A percentile compares a stretch with the other conserved stretches of the same genome.
Conservation (phyloP, 352 stramenopile species). For the Pythium insidiosum region DNA sequence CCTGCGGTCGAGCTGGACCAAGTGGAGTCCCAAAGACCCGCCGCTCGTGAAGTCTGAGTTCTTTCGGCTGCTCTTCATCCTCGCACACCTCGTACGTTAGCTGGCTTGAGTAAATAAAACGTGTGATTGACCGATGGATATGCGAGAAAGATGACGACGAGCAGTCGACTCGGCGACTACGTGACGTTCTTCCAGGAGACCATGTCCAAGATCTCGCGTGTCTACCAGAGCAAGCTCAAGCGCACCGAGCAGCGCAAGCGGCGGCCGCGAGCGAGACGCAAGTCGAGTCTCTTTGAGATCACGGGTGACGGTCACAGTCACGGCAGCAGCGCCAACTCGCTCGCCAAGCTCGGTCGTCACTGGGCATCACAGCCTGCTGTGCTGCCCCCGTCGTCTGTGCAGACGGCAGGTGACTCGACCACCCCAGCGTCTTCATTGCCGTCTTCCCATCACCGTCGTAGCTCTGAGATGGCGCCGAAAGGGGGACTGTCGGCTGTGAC, state of each 20-base stretch:
- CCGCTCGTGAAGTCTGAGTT: constrained; percentile 52
- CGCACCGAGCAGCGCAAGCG: constrained; percentile 14
- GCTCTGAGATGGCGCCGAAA: too few species aligned
- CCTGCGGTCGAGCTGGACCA: constrained; percentile 53
- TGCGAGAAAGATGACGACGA: constrained; percentile 53
- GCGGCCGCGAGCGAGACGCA: constrained; percentile 17
- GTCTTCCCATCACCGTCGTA: too few species aligned
- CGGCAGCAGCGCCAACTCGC: background rate
- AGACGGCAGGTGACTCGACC: too few species aligned
- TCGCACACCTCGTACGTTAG: constrained; percentile 51
- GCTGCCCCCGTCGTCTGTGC: background rate
- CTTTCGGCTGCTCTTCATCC: constrained; percentile 58
- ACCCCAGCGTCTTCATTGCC: too few species aligned
- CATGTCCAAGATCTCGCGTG: constrained; percentile 36
- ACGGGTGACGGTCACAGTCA: background rate
- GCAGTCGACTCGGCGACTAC: constrained; percentile 60
- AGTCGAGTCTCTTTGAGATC: constrained; percentile 18
- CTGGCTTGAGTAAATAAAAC: background rate
- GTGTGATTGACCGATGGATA: background rate
- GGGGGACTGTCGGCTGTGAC: too few species aligned
- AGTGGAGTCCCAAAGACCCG: constrained; percentile 51
- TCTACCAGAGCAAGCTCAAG: constrained; percentile 35
- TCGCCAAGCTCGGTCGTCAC: too few species aligned
- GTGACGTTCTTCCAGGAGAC: constrained; percentile 71
- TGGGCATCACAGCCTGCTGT: background rate